Evolutionary conservation across 495 filamentous ascomycete species (phyloP).

Genomic region (Lasiosphaeris hirsuta): DNA sequence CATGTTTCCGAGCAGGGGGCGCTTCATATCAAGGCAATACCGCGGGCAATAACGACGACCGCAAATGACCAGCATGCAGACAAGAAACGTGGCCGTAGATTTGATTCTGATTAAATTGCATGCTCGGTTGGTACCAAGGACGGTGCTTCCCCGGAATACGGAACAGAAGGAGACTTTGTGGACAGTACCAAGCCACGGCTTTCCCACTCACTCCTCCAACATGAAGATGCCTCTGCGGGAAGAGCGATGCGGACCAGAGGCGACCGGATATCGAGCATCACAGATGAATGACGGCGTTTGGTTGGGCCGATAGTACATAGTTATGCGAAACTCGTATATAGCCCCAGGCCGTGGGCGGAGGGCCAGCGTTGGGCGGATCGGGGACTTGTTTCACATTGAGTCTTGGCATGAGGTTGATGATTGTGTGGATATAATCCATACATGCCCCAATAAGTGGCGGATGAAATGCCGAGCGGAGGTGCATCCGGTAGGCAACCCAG

Average conservation of each 20-base stretch:
- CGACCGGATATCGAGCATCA: too few species aligned
- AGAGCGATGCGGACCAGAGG: not conserved
- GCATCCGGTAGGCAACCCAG: not conserved
- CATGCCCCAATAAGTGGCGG: slow-evolving; percentile 1
- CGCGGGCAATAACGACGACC: not conserved
- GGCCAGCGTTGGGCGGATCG: too few species aligned
- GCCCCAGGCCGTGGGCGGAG: not conserved
- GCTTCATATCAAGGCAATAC: slow-evolving; percentile 5
- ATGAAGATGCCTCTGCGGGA: not conserved
- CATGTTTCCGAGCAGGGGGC: slow-evolving; percentile 6
- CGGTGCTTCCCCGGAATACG: slow-evolving; percentile 7
- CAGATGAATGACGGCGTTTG: too few species aligned
- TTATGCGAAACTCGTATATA: not conserved
- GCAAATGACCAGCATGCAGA: not conserved
- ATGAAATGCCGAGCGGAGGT: slow-evolving; percentile 5
- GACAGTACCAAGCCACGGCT: not conserved
- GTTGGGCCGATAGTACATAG: not conserved
- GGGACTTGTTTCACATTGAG: slow-evolving; percentile 11
- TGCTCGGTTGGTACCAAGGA: not conserved
- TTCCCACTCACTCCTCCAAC: not conserved
- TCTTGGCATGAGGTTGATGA: slow-evolving; percentile 9
- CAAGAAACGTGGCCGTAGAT: not conserved
- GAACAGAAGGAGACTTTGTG: not conserved
- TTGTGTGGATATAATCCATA: not conserved
- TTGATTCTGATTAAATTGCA: not conserved